Evolutionary conservation across 768 basidiomycete species (phyloP), one percentile per base, ranked within the genome.

Genomic region (Macrolepiota fuliginosa): DNA sequence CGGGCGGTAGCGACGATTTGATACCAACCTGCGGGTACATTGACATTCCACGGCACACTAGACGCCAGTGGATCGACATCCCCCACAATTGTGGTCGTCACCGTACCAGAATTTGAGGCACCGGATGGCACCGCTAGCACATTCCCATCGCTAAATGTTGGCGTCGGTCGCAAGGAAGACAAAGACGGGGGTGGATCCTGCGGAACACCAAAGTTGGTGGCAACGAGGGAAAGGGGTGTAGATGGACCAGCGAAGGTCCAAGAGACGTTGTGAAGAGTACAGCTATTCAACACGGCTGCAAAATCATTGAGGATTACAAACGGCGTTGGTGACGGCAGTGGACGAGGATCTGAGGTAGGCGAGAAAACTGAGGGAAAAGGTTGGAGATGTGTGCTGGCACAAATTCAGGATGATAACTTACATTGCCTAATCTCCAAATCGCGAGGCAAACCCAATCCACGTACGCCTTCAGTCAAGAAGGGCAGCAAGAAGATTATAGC

Each of bases 1-100:
- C 68, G 62, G 17, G 78, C 62, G 4, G 68, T 63, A 6, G 73
- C 75, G 0, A 56, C 63, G 19, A 86, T 24, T 12, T 64, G 49
- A 65, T 88, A 88, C 77, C 76, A 79, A 3, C 86, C 86, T 56
- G 76, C 70, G 0, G 80, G 68, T 24, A 85, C 69, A 61, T 76
- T 74, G 52, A 88, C 83, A 2, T 86, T 3, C 66, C 70, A 69
- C 72, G 84, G 17, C 56, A 58, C 0, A 11, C 6, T 1, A 15
- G 25, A 12, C 53, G 27, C 3, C 81, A 73, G 56, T 73, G 65
- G n/a, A 78, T 49, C 7, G 67, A 66, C 0, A 62, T 60, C 13
- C 36, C 50, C 49, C 42, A 62, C 72, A 29, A 85, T 54, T 13
- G 53, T 52, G 2, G 69, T 50, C 1, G 68, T 61, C 13, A 77